A percentile compares a stretch with the other conserved stretches of the same genome.
phyloP scores from a whole-genome alignment of 2,329 filamentous ascomycete genomes.

The Colletotrichum godetiae region DNA sequence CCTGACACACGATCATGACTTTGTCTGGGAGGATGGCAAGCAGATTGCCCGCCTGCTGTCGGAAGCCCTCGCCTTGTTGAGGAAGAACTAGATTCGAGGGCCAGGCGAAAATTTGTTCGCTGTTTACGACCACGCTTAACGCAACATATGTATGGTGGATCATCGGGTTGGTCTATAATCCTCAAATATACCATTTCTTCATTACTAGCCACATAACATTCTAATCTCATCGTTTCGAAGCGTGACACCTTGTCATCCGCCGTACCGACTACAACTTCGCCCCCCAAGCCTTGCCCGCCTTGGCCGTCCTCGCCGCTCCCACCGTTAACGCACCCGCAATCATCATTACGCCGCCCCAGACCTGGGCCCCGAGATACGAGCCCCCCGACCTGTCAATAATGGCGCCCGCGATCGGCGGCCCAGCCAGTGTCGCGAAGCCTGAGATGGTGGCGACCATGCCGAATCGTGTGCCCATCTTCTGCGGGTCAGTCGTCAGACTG shows the following conservation, averaged over 20 bases:
- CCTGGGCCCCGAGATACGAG: conserved; percentile 55
- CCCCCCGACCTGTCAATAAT: conserved; percentile 56
- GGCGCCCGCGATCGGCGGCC: conserved; percentile 56
- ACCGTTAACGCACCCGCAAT: conserved; percentile 46
- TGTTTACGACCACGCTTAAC: neutral
- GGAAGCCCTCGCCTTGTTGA: conserved; percentile 38
- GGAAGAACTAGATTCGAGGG: neutral
- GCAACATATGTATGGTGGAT: neutral
- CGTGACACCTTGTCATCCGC: neutral
- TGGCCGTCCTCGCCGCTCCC: conserved; percentile 46
- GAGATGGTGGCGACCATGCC: conserved; percentile 57
- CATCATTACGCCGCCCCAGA: conserved; percentile 58
- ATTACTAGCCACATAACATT: neutral
- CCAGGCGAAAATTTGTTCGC: neutral
- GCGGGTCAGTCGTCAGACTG: conserved; percentile 54
- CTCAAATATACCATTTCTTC: conserved; percentile 11
- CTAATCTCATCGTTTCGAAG: neutral
- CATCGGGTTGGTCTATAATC: neutral
- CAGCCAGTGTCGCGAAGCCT: conserved; percentile 56
- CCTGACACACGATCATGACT: conserved; percentile 70
- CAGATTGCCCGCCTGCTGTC: conserved; percentile 63
- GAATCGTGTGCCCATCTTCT: conserved; percentile 57
- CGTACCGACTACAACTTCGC: conserved; percentile 46
- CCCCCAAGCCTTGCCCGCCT: conserved; percentile 49
- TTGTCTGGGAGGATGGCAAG: conserved; percentile 69